Evolutionary conservation across 805 yeast genomes (phyloP).

Genomic region (Candida easanensis): DNA sequence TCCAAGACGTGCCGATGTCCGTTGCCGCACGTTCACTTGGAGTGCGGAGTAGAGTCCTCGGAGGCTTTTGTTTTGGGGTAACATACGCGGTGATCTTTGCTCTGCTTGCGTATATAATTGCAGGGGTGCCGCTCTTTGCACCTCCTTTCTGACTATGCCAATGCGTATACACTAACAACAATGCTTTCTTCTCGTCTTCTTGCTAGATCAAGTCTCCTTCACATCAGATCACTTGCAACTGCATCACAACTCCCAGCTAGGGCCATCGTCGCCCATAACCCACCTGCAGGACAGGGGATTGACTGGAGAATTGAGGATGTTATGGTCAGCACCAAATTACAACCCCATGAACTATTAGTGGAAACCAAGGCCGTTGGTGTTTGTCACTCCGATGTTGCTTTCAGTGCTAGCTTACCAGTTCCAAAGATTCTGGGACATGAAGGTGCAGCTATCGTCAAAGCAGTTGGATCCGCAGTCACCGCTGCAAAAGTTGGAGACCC

Average conservation of each 20-base stretch:
- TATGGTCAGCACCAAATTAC: conserved; percentile 1
- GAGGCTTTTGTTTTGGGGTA: too few relatives aligned
- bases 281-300: not conserved
- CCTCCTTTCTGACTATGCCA: too few relatives aligned
- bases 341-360: conserved; percentile 6
- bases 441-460: conserved; percentile 10
- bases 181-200: too few relatives aligned
- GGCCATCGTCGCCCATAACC: conserved; percentile 9
- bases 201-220: not conserved
- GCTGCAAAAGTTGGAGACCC: conserved; percentile 7
- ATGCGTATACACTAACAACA: too few relatives aligned
- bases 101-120: too few relatives aligned
- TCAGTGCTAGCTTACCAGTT: not conserved
- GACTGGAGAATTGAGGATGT: conserved; percentile 7
- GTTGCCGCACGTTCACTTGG: too few relatives aligned
- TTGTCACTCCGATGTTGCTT: conserved; percentile 11
- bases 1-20: too few relatives aligned
- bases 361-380: conserved; percentile 9
- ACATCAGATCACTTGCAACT: not conserved
- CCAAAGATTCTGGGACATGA: conserved; percentile 14
- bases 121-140: too few relatives aligned
- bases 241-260: conserved; percentile 1
- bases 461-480: conserved; percentile 5
- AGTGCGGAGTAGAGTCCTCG: too few relatives aligned
- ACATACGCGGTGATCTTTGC: too few relatives aligned